phyloP scores from a whole-genome alignment of 2,329 filamentous ascomycete genomes.

The Fusarium sarcochroum region DNA sequence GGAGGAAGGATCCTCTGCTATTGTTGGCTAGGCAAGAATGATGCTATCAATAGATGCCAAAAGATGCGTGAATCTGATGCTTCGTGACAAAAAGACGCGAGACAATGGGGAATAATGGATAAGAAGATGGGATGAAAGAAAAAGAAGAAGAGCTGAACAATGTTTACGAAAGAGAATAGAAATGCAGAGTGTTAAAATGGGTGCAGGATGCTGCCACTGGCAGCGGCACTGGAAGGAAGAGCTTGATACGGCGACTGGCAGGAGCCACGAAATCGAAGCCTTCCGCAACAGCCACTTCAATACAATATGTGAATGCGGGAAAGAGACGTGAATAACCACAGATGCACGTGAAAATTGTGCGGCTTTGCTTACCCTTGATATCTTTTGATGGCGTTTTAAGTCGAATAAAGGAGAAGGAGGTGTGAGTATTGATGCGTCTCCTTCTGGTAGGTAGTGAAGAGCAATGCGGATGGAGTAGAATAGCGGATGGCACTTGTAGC shows the following conservation, averaged over 20 bases:
- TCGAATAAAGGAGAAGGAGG: not conserved
- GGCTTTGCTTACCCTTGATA: not conserved
- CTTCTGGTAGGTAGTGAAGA: not conserved
- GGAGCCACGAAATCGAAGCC: conserved; percentile 1
- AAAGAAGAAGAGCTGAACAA: conserved; percentile 11
- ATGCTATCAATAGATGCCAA: conserved; percentile 36
- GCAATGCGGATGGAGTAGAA: not conserved
- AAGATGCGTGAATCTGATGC: conserved; percentile 18
- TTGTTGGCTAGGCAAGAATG: conserved; percentile 39
- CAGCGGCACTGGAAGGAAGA: conserved; percentile 7
- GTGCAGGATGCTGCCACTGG: not conserved
- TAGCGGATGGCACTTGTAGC: not conserved
- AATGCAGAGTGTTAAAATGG: not conserved
- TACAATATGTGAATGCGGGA: not conserved
- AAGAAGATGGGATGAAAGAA: conserved; percentile 32
- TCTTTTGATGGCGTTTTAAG: not conserved
- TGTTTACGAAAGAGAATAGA: conserved; percentile 11
- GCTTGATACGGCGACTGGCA: conserved; percentile 20
- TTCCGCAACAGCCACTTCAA: not conserved
- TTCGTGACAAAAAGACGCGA: conserved; percentile 19
- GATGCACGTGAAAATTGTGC: not conserved
- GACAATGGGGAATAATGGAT: conserved; percentile 4
- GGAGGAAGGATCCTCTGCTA: conserved; percentile 28
- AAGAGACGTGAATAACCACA: not conserved
- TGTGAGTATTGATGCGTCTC: not conserved